phyloP scores from a whole-genome alignment of 345 rosid genomes.

The Eucalyptus coolabah region DNA sequence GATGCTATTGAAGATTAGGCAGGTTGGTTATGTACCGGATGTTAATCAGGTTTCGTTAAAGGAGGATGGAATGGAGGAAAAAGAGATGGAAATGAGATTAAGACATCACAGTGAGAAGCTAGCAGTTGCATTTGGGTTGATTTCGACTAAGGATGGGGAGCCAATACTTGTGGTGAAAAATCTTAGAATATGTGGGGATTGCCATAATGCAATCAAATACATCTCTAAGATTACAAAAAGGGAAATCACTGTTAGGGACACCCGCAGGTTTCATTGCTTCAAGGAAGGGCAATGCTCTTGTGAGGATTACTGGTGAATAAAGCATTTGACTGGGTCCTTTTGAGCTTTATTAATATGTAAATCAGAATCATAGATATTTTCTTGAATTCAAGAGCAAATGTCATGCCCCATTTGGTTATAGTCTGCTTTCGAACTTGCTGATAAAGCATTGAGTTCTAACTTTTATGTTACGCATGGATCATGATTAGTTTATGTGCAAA shows the following conservation, averaged over 20 bases:
- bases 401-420: background rate
- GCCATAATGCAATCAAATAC: conserved; percentile 73
- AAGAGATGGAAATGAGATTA: conserved; percentile 51
- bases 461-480: background rate
- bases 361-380: background rate
- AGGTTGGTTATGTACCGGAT: conserved; percentile 67
- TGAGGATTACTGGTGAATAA: conserved; percentile 68
- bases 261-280: conserved; percentile 70
- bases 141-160: conserved; percentile 51
- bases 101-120: conserved; percentile 86
- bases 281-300: conserved; percentile 67
- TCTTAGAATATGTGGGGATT: conserved; percentile 84
- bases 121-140: conserved; percentile 77
- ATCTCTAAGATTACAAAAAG: conserved; percentile 49
- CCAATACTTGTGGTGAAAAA: conserved; percentile 71
- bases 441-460: background rate
- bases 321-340: background rate
- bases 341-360: background rate
- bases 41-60: conserved; percentile 57
- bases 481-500: background rate
- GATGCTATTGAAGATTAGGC: conserved; percentile 52
- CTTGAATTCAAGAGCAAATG: background rate
- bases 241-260: conserved; percentile 65
- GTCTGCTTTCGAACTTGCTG: background rate
- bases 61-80: conserved; percentile 28